Evolutionary conservation across 495 filamentous ascomycete species (phyloP).

Genomic region (Aspergillus saccharolyticus): DNA sequence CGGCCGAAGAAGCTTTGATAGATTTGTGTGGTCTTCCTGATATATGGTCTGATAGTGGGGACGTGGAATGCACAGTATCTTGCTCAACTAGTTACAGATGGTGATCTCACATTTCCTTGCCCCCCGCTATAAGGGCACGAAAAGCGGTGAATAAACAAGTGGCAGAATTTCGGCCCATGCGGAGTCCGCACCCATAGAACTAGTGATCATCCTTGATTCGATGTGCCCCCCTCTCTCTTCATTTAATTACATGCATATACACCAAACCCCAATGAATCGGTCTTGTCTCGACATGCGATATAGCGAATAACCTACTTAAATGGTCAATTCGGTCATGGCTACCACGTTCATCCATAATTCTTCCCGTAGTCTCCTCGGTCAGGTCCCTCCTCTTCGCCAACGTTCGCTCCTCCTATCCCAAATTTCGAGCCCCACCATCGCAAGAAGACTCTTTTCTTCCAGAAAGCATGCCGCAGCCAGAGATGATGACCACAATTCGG

Average conservation of each 20-base stretch:
- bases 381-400: constrained; percentile 6
- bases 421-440: constrained; percentile 6
- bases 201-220: constrained; percentile 18
- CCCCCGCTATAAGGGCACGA: too few relatives aligned
- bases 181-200: too few relatives aligned
- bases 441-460: constrained; percentile 20
- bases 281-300: not conserved
- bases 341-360: not conserved
- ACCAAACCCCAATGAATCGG: not conserved
- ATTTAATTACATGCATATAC: not conserved
- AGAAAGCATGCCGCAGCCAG: constrained; percentile 16
- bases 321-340: not conserved
- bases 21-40: too few relatives aligned
- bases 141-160: too few relatives aligned
- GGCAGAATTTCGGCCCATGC: too few relatives aligned
- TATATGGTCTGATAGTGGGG: too few relatives aligned
- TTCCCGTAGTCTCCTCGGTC: not conserved
- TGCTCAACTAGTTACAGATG: too few relatives aligned
- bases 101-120: too few relatives aligned
- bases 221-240: constrained; percentile 1
- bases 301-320: not conserved
- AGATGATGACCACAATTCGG: constrained; percentile 25
- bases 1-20: too few relatives aligned
- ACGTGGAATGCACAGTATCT: too few relatives aligned
- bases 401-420: constrained; percentile 5